Evolutionary conservation across 1,284 basidiomycete genomes (phyloP).

Genomic region (Pyrrhoderma noxium): DNA sequence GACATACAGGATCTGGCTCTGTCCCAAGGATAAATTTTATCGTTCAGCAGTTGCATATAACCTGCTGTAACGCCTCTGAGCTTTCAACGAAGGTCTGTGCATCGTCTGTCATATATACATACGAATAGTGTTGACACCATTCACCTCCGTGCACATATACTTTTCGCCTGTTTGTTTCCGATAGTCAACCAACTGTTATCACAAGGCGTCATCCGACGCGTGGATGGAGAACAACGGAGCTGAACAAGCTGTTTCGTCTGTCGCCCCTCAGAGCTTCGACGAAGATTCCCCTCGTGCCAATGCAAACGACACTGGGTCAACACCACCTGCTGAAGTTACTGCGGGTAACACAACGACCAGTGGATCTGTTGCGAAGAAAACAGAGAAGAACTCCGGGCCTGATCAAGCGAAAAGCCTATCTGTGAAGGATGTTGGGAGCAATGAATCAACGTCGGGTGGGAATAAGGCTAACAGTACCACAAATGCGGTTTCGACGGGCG

Average conservation of each 20-base stretch:
- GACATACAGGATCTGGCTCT: too few species aligned
- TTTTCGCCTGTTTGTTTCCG: constrained; percentile 7
- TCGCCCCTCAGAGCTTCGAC: constrained; percentile 28
- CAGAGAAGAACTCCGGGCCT: neutral
- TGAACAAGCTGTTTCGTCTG: constrained; percentile 36
- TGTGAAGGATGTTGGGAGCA: constrained; percentile 6
- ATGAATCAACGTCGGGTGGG: constrained; percentile 5
- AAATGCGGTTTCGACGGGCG: constrained; percentile 20
- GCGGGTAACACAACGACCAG: too few species aligned
- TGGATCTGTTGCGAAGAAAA: too few species aligned
- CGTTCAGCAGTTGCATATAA: neutral
- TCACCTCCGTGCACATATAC: neutral
- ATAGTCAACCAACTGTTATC: neutral
- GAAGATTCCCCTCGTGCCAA: constrained; percentile 20
- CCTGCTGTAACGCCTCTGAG: neutral
- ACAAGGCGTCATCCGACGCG: constrained; percentile 61
- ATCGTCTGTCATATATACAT: too few species aligned
- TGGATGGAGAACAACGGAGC: constrained; percentile 65
- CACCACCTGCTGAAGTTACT: neutral
- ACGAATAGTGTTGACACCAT: too few species aligned
- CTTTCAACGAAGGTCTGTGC: too few species aligned
- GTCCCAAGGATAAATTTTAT: neutral
- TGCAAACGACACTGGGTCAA: neutral
- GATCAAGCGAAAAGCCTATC: neutral
- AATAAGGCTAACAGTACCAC: neutral